Evolutionary conservation across 129 eudicot species (phyloP).

Genomic region (Glebionis coronaria): DNA sequence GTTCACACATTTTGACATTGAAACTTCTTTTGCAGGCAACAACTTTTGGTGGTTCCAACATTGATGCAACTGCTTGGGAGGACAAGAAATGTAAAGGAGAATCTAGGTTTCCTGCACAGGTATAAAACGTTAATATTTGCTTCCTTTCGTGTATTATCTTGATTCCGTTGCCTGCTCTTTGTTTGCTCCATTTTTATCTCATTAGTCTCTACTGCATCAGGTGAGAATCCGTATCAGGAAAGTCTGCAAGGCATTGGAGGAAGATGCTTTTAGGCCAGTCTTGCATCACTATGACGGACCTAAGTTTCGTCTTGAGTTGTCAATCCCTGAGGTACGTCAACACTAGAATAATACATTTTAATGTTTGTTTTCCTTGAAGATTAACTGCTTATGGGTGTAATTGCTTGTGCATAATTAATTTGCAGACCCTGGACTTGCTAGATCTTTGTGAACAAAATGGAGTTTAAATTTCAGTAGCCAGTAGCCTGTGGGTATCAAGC

Average conservation of each 20-base stretch:
- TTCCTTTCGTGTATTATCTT: background rate
- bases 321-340: slow-evolving; percentile 78
- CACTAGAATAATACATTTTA: background rate
- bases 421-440: slow-evolving; percentile 89
- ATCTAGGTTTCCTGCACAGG: slow-evolving; percentile 99
- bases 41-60: slow-evolving; percentile 96
- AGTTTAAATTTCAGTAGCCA: slow-evolving; percentile 35
- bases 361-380: slow-evolving; percentile 1
- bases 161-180: background rate
- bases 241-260: slow-evolving; percentile 90
- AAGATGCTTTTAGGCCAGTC: slow-evolving; percentile 97
- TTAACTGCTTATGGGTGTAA: background rate
- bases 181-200: background rate
- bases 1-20: background rate
- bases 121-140: slow-evolving; percentile 16
- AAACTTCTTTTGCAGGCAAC: slow-evolving; percentile 54
- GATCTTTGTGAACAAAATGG: slow-evolving; percentile 98
- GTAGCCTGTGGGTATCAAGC: background rate
- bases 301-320: slow-evolving; percentile 93
- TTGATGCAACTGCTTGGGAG: slow-evolving; percentile 99
- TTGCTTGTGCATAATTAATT: background rate
- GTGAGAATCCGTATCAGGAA: slow-evolving; percentile 89
- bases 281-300: slow-evolving; percentile 99
- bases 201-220: slow-evolving; percentile 26
- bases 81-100: slow-evolving; percentile 99